These are phyloP conservation scores for Mycena leptocephala DNA, from an alignment of 768 basidiomycete genomes.

Conservation along the genomic window DNA sequence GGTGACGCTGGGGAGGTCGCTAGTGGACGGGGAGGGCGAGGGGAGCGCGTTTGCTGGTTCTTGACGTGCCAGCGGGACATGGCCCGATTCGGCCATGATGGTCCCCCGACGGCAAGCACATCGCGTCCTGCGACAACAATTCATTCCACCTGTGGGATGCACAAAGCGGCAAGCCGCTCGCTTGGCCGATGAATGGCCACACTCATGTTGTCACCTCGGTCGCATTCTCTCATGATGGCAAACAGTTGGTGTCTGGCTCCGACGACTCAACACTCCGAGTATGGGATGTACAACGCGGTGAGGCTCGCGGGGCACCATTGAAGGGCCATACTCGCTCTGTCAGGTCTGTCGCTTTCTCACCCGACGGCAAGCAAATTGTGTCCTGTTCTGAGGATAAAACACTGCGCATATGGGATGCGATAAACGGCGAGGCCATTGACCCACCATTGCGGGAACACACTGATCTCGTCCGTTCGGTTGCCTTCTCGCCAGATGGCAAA, in stretches of 20 bases:
- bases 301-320: background rate
- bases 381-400: background rate
- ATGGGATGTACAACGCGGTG: no score
- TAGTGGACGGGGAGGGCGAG: no score
- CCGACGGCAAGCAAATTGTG: background rate
- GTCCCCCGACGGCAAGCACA: no score
- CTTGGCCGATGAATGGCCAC: background rate
- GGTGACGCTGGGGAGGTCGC: background rate
- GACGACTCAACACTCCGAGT: no score
- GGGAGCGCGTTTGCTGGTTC: no score
- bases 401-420: background rate
- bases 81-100: background rate
- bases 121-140: no score
- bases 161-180: background rate
- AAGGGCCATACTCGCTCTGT: background rate
- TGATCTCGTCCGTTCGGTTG: background rate
- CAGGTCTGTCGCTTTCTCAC: background rate
- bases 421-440: background rate
- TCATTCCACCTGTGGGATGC: background rate
- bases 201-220: no score
- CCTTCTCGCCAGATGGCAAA: no score
- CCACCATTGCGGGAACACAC: background rate
- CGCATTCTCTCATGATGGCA: no score
- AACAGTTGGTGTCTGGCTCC: no score
- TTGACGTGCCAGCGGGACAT: background rate